Evolutionary conservation across 192 early-diverging fungal genomes (phyloP), one percentile per base, ranked within the genome.

Genomic region (Powellomyces hirtus): DNA sequence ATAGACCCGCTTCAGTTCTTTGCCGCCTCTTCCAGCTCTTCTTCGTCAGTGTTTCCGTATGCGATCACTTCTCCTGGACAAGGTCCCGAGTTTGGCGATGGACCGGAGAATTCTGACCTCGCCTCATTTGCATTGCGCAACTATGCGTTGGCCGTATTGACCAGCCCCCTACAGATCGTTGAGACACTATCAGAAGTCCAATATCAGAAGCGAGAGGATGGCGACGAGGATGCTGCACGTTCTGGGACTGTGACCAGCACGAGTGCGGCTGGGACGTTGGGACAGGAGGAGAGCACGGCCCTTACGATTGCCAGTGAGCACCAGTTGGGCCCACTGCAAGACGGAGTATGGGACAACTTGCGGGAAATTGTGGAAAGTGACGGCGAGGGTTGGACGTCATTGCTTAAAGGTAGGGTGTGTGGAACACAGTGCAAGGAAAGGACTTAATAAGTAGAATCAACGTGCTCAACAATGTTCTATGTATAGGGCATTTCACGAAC

Each of bases 401-500:
- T 80, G 10, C 46, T 80, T 29, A 80, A 77, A 60, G 81, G 78
- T 79, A 29, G 33, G 46, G 14, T 42, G n/a, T n/a, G n/a, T n/a
- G n/a, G n/a, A n/a, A n/a, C n/a, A n/a, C n/a, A n/a, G n/a, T n/a
- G n/a, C n/a, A n/a, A n/a, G n/a, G n/a, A n/a, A n/a, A n/a, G n/a
- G n/a, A n/a, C n/a, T n/a, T n/a, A n/a, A n/a, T n/a, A n/a, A n/a
- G n/a, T n/a, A n/a, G n/a, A n/a, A n/a, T n/a, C n/a, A n/a, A n/a
- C n/a, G n/a, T 22, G 70, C 38, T 63, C 64, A n/a, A 50, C 52
- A 16, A 11, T 68, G 22, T 0, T 52, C 18, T 45, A 6, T 34
- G 8, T 31, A 4, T 36, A 89, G 92, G 94, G 0, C 86, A 93
- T 59, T 85, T 91, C 27, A 89, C 92, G 5, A 82, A 84, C 42